These are phyloP conservation scores for Mycosphaerelloides madeirae DNA, from an alignment of 2,329 filamentous ascomycete genomes.

Conservation along the genomic window DNA sequence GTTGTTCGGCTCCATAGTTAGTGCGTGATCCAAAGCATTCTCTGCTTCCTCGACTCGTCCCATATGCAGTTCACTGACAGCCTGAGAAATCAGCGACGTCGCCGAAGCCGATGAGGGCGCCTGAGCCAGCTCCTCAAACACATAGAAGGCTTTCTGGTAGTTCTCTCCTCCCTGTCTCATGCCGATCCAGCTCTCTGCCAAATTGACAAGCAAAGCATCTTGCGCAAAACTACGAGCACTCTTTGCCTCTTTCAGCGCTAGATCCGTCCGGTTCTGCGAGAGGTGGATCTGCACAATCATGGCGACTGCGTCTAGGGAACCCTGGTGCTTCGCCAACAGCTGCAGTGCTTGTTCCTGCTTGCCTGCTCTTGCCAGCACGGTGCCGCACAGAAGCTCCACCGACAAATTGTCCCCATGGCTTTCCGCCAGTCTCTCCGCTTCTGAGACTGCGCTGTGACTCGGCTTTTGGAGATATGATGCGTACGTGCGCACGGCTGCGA, in stretches of 20 bases:
- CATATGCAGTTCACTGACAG: constrained; percentile 85
- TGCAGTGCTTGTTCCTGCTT: constrained; percentile 81
- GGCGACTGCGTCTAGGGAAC: constrained; percentile 72
- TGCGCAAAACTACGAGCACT: constrained; percentile 90
- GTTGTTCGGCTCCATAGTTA: constrained; percentile 67
- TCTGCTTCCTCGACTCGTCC: constrained; percentile 86
- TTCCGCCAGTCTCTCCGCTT: constrained; percentile 65
- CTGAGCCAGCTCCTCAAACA: constrained; percentile 92
- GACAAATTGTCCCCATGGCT: constrained; percentile 65
- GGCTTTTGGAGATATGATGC: constrained; percentile 53
- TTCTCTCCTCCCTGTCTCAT: constrained; percentile 88
- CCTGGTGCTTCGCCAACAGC: constrained; percentile 76
- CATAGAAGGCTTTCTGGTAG: constrained; percentile 95
- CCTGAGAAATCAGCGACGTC: constrained; percentile 76
- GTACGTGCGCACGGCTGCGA: constrained; percentile 70
- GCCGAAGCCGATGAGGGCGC: constrained; percentile 74
- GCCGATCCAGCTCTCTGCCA: constrained; percentile 93
- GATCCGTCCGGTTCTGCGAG: constrained; percentile 82
- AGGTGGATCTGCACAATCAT: constrained; percentile 90
- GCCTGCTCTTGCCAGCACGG: constrained; percentile 71
- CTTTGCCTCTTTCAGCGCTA: constrained; percentile 83
- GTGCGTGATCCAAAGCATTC: constrained; percentile 73
- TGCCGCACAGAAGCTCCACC: constrained; percentile 79
- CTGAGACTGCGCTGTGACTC: constrained; percentile 40
- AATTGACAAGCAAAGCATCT: constrained; percentile 86